These are phyloP conservation scores for Maudiozyma bulderi DNA, from an alignment of 805 yeast species.

Conservation along the genomic window DNA sequence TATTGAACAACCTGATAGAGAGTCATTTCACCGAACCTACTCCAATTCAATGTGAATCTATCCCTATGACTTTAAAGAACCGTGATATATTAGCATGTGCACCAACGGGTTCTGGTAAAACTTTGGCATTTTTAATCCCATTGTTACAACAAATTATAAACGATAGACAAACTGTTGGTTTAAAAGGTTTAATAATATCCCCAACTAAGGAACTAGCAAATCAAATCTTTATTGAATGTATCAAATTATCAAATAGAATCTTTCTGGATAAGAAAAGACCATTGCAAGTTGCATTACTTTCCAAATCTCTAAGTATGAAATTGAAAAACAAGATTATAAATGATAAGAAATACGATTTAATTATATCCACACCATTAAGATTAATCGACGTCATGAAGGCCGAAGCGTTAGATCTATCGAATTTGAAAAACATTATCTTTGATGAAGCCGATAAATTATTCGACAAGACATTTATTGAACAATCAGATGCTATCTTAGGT, in stretches of 20 bases:
- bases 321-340: slow-evolving; percentile 50
- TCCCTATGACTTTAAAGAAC: slow-evolving; percentile 59
- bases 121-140: slow-evolving; percentile 83
- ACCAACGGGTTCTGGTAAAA: slow-evolving; percentile 97
- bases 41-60: slow-evolving; percentile 83
- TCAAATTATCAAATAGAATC: slow-evolving; percentile 38
- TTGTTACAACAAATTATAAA: slow-evolving; percentile 38
- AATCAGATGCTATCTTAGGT: slow-evolving; percentile 72
- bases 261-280: slow-evolving; percentile 37
- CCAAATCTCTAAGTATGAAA: slow-evolving; percentile 63
- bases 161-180: slow-evolving; percentile 31
- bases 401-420: slow-evolving; percentile 48
- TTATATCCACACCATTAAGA: slow-evolving; percentile 83
- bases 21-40: slow-evolving; percentile 80
- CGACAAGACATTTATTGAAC: slow-evolving; percentile 78
- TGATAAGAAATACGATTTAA: slow-evolving; percentile 60
- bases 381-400: slow-evolving; percentile 67
- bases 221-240: slow-evolving; percentile 69
- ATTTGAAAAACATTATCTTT: slow-evolving; percentile 67
- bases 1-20: slow-evolving; percentile 51
- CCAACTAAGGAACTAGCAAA: slow-evolving; percentile 92
- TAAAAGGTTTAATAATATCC: slow-evolving; percentile 71
- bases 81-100: slow-evolving; percentile 89
- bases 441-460: slow-evolving; percentile 96
- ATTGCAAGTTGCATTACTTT: slow-evolving; percentile 53